Conservation (phyloP, 202 grass and related monocot species). For the Tripidium arundinaceum region DNA sequence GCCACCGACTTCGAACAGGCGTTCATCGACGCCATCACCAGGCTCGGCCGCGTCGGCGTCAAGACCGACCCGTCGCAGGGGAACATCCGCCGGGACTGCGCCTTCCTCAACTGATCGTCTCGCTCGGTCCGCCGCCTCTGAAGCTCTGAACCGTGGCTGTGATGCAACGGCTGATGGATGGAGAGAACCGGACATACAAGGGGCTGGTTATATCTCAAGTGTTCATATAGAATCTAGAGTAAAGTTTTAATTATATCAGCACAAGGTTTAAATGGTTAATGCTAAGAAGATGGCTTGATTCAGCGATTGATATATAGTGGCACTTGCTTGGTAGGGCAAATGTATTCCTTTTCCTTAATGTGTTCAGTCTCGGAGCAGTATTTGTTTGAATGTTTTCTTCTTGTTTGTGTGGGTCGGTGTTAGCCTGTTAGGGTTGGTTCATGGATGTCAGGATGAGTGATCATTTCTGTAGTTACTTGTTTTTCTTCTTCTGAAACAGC, state of each 20-base stretch:
- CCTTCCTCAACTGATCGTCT: constrained; percentile 48
- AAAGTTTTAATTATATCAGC: not conserved
- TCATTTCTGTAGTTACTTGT: not conserved
- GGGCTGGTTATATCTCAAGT: not conserved
- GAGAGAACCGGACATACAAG: not conserved
- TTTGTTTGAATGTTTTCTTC: not conserved
- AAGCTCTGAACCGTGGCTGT: too few relatives aligned
- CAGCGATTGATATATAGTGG: not conserved
- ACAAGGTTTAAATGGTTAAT: not conserved
- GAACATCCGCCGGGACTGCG: constrained; percentile 74
- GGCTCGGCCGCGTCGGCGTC: constrained; percentile 76
- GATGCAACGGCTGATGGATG: too few relatives aligned
- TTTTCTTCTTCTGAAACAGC: not conserved
- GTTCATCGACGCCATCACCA: constrained; percentile 69
- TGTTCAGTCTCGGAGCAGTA: not conserved
- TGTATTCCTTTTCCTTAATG: not conserved
- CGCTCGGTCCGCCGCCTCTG: too few relatives aligned
- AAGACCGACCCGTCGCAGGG: constrained; percentile 69
- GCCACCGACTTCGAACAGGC: constrained; percentile 44
- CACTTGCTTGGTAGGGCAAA: not conserved
- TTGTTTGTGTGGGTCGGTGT: not conserved
- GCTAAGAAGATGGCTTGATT: not conserved
- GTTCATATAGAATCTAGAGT: constrained; percentile 16
- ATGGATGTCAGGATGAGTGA: not conserved
- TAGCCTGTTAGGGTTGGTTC: not conserved